Conservation (phyloP, 164 flowering plant species). For the Euptelea pleiosperma region DNA sequence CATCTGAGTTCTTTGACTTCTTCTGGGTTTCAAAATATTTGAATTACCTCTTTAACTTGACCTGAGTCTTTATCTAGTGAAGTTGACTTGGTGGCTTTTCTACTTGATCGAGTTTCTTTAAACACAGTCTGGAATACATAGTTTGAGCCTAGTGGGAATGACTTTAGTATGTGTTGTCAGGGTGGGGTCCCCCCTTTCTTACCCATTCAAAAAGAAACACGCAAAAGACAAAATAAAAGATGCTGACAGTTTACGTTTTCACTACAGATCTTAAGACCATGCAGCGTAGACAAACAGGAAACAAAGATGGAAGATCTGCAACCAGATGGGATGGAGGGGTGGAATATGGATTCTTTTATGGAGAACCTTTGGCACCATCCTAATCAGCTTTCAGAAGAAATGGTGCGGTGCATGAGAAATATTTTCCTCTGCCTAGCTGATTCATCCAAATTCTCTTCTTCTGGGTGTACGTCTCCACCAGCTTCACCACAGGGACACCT, state of each 20-base stretch:
- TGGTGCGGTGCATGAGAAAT: slow-evolving; percentile 47
- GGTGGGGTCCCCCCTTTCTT: too few species aligned
- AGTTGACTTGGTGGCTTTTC: neutral
- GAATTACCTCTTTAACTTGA: neutral
- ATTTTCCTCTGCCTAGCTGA: slow-evolving; percentile 37
- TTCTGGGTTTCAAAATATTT: neutral
- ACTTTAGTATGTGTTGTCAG: neutral
- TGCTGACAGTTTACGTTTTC: neutral
- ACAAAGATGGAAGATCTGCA: slow-evolving; percentile 6
- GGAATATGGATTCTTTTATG: slow-evolving; percentile 12
- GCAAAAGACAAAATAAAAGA: neutral
- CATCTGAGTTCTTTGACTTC: neutral
- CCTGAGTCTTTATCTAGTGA: neutral
- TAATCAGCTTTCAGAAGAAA: slow-evolving; percentile 43
- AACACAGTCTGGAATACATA: too few species aligned
- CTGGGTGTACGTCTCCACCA: slow-evolving; percentile 24
- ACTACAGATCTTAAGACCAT: slow-evolving; percentile 17
- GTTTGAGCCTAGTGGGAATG: neutral
- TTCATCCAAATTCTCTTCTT: slow-evolving; percentile 31
- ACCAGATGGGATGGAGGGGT: slow-evolving; percentile 3
- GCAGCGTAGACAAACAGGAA: slow-evolving; percentile 9
- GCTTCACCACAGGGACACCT: slow-evolving; percentile 32
- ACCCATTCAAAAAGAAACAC: neutral
- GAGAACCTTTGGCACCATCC: slow-evolving; percentile 35
- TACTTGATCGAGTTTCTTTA: neutral